Evolutionary conservation across 73 alveolate species (phyloP).

Genomic region (Paraurostyla sp.): DNA sequence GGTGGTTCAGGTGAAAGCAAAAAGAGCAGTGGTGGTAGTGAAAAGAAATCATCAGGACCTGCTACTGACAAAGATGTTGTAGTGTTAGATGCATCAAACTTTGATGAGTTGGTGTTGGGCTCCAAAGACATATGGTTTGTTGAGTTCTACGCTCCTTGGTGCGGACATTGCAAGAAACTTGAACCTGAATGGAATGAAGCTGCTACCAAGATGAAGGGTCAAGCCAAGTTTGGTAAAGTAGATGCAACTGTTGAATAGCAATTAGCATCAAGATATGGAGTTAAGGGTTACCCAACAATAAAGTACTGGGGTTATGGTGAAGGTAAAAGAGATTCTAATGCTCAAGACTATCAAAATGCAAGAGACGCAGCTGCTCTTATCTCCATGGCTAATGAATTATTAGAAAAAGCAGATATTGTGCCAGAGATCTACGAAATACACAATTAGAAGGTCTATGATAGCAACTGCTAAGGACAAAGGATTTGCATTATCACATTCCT

Average conservation of each 20-base stretch:
- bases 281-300: conserved; percentile 92
- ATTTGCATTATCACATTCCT: conserved; percentile 92
- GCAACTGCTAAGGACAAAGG: conserved; percentile 62
- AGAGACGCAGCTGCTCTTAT: conserved; percentile 67
- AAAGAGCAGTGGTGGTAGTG: conserved; percentile 26
- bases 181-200: conserved; percentile 96
- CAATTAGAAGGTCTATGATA: conserved; percentile 46
- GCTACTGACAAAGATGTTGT: conserved; percentile 85
- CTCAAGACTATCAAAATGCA: conserved; percentile 68
- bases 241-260: conserved; percentile 92
- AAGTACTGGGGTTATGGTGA: conserved; percentile 81
- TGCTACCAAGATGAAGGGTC: conserved; percentile 93
- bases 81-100: conserved; percentile 90
- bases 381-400: conserved; percentile 42
- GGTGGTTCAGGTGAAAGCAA: conserved; percentile 42
- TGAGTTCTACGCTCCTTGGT: conserved; percentile 97
- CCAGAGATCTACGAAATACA: conserved; percentile 67
- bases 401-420: conserved; percentile 70
- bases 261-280: conserved; percentile 88
- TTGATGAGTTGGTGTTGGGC: conserved; percentile 79
- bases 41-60: conserved; percentile 27
- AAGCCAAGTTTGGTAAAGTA: conserved; percentile 93
- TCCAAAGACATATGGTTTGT: conserved; percentile 95
- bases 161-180: conserved; percentile 97
- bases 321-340: conserved; percentile 74